Evolutionary conservation across 352 stramenopile genomes (phyloP).

Genomic region (Phytophthora cryptogea): DNA sequence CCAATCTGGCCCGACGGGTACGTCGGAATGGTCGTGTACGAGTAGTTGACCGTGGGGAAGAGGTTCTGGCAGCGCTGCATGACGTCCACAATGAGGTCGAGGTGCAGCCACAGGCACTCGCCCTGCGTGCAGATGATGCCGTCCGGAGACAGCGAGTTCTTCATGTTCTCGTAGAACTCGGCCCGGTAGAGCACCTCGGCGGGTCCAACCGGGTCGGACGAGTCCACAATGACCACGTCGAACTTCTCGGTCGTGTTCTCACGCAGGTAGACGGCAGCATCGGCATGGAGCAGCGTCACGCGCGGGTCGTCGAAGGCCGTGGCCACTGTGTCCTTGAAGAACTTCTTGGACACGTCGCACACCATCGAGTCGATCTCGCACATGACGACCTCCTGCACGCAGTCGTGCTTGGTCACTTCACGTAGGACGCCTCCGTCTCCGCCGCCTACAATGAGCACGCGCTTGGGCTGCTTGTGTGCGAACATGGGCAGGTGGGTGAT

Average conservation of each 20-base stretch:
- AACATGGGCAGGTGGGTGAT: conserved; percentile 98
- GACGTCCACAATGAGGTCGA: conserved; percentile 97
- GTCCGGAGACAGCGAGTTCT: conserved; percentile 84
- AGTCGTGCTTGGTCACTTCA: conserved; percentile 94
- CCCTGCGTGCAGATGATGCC: conserved; percentile 93
- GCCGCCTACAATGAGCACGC: conserved; percentile 97
- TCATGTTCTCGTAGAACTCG: conserved; percentile 96
- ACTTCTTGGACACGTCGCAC: conserved; percentile 96
- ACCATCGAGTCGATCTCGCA: conserved; percentile 99
- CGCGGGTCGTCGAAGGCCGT: conserved; percentile 96
- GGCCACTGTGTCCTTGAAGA: conserved; percentile 89
- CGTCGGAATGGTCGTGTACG: conserved; percentile 98
- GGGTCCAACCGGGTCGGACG: conserved; percentile 94
- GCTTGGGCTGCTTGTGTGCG: conserved; percentile 95
- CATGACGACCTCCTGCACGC: conserved; percentile 96
- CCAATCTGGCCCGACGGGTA: conserved; percentile 99
- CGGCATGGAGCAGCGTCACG: conserved; percentile 93
- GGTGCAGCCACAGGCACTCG: conserved; percentile 98
- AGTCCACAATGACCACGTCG: conserved; percentile 98
- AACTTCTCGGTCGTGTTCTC: conserved; percentile 88
- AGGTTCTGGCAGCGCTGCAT: conserved; percentile 88
- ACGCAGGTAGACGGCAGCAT: conserved; percentile 90
- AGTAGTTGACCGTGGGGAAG: conserved; percentile 97
- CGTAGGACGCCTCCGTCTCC: conserved; percentile 98
- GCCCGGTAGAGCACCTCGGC: conserved; percentile 95